Evolutionary conservation across 352 stramenopile genomes (phyloP).

Genomic region (Phytophthora brassicae): DNA sequence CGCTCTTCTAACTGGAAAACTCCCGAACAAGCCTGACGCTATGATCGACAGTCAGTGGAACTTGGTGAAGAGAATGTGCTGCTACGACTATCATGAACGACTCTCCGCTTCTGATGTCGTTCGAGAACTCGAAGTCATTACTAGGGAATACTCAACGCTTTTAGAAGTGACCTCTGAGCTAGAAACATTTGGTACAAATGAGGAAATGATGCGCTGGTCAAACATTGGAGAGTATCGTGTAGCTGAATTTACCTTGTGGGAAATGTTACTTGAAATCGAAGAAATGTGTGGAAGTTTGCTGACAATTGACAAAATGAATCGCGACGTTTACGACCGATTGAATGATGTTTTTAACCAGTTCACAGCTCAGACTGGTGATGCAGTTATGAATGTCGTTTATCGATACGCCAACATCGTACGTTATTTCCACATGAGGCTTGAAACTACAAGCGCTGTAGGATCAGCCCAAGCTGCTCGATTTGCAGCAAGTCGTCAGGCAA

Average conservation of each 20-base stretch:
- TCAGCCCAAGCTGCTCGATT: background rate
- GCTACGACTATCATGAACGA: slow-evolving; percentile 1
- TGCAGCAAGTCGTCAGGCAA: slow-evolving; percentile 5
- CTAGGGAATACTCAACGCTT: background rate
- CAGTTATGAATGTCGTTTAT: background rate
- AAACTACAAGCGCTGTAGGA: background rate
- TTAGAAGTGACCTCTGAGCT: background rate
- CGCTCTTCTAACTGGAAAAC: background rate
- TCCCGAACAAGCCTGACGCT: background rate
- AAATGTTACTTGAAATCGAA: background rate
- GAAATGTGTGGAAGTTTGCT: background rate
- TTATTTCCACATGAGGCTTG: slow-evolving; percentile 4
- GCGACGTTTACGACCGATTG: slow-evolving; percentile 13
- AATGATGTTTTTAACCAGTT: slow-evolving; percentile 11
- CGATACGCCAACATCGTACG: background rate
- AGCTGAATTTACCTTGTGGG: background rate
- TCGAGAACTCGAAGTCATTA: slow-evolving; percentile 12
- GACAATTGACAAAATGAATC: slow-evolving; percentile 5
- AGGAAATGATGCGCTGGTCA: background rate
- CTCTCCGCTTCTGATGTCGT: slow-evolving; percentile 1
- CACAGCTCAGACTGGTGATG: background rate
- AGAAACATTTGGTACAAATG: background rate
- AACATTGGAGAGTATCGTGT: background rate
- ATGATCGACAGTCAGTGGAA: background rate
- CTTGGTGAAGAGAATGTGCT: slow-evolving; percentile 15